Conservation (phyloP, 148 eudicot species). For the Cornus kousa region DNA sequence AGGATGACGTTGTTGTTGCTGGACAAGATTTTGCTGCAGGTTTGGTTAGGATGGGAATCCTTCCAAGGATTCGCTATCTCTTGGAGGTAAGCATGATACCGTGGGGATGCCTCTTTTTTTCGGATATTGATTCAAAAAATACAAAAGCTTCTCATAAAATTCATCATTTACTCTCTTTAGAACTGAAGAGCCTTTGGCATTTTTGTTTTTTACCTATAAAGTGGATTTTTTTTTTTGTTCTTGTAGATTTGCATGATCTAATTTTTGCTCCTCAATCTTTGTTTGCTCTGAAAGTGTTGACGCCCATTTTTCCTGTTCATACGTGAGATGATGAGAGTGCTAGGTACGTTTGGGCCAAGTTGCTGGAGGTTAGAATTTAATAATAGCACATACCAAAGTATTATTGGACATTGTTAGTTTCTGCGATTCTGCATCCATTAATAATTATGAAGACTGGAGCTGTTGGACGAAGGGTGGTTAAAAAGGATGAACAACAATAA, state of each 20-base stretch:
- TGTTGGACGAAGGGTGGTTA: no score
- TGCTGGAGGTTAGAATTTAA: background rate
- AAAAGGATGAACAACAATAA: no score
- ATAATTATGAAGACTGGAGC: no score
- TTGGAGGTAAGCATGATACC: conserved; percentile 61
- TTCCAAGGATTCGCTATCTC: conserved; percentile 69
- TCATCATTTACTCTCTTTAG: background rate
- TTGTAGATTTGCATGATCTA: conserved; percentile 1
- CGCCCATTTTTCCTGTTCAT: background rate
- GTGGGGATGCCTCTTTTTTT: conserved; percentile 1
- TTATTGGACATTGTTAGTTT: background rate
- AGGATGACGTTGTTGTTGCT: conserved; percentile 81
- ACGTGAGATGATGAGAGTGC: background rate
- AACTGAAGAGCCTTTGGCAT: background rate
- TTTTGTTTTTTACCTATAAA: background rate
- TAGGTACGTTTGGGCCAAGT: background rate
- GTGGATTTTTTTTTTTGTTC: background rate
- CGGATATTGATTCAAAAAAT: background rate
- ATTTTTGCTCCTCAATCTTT: conserved; percentile 5
- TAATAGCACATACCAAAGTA: background rate
- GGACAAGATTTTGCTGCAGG: conserved; percentile 92
- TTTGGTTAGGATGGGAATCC: conserved; percentile 85
- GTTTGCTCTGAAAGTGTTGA: background rate
- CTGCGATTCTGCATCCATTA: background rate
- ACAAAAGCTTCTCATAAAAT: background rate